These are phyloP conservation scores for Candida tammaniensis DNA, from an alignment of 805 yeast species.

Conservation along the genomic window DNA sequence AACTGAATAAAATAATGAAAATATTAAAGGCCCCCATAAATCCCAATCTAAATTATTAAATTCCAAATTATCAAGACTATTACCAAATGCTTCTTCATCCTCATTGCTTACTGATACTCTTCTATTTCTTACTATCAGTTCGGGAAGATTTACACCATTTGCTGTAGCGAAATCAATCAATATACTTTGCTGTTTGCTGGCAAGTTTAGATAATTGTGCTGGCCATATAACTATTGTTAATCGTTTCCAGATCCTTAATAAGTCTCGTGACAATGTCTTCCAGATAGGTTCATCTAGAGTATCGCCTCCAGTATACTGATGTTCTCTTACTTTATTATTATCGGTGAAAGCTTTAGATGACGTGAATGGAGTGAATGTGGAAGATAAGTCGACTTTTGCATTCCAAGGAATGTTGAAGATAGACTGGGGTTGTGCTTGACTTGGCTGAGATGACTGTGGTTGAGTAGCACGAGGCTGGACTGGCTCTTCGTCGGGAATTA, in stretches of 20 bases:
- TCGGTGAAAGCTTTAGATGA: constrained; percentile 16
- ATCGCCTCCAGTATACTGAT: constrained; percentile 65
- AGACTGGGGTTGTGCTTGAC: not conserved
- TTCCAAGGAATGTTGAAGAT: constrained; percentile 11
- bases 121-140: constrained; percentile 26
- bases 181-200: constrained; percentile 31
- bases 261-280: constrained; percentile 46
- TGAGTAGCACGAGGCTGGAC: not conserved
- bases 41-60: constrained; percentile 51
- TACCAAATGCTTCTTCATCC: constrained; percentile 23
- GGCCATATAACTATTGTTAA: constrained; percentile 45
- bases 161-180: constrained; percentile 32
- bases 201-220: constrained; percentile 34
- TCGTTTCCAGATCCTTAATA: constrained; percentile 33
- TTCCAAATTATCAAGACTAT: constrained; percentile 14
- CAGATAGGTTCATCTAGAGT: constrained; percentile 70
- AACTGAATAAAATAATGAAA: constrained; percentile 54
- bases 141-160: constrained; percentile 36
- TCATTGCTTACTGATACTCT: constrained; percentile 26
- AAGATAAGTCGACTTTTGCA: constrained; percentile 27
- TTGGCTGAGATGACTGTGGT: not conserved
- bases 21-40: constrained; percentile 70
- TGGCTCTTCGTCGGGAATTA: constrained; percentile 36
- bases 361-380: constrained; percentile 33
- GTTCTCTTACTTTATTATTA: constrained; percentile 35